phyloP scores from a whole-genome alignment of 1,284 basidiomycete species.

The Macrocystidia cucumis region DNA sequence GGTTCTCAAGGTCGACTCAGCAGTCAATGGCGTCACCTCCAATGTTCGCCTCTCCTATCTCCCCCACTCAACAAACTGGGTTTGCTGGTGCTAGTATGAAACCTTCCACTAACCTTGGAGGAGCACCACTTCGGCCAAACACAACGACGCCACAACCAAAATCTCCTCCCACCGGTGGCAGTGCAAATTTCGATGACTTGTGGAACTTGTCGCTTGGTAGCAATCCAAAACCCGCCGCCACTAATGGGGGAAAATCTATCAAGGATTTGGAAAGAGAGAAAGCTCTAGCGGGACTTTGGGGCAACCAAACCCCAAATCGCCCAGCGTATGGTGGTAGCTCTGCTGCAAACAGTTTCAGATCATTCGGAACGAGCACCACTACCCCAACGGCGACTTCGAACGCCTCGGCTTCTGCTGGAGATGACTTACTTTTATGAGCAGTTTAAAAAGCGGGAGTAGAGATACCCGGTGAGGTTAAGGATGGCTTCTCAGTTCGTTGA shows the following conservation, averaged over 20 bases:
- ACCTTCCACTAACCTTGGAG: slow-evolving; percentile 17
- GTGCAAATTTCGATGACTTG: slow-evolving; percentile 78
- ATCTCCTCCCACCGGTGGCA: slow-evolving; percentile 20
- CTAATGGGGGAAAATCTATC: slow-evolving; percentile 56
- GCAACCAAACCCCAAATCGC: slow-evolving; percentile 24
- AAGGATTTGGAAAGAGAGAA: slow-evolving; percentile 86
- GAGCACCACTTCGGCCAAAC: slow-evolving; percentile 1
- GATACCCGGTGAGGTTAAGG: too few species aligned
- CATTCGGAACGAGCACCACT: slow-evolving; percentile 24
- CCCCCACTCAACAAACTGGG: slow-evolving; percentile 15
- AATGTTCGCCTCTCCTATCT: slow-evolving; percentile 18
- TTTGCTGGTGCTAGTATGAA: slow-evolving; percentile 22
- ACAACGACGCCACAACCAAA: slow-evolving; percentile 7
- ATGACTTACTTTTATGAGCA: slow-evolving; percentile 45
- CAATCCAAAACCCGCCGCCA: slow-evolving; percentile 23
- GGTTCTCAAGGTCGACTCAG: too few species aligned
- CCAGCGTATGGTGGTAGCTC: slow-evolving; percentile 41
- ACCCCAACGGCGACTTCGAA: slow-evolving; percentile 13
- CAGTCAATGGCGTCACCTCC: too few species aligned
- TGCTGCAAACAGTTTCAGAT: too few species aligned
- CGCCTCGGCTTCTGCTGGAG: slow-evolving; percentile 24
- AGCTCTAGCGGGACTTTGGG: slow-evolving; percentile 73
- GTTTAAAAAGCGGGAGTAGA: background rate
- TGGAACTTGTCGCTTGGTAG: slow-evolving; percentile 80
- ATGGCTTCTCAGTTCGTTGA: too few species aligned